These are phyloP conservation scores for Cairneyella variabilis DNA, from an alignment of 495 filamentous ascomycete genomes.

Conservation along the genomic window DNA sequence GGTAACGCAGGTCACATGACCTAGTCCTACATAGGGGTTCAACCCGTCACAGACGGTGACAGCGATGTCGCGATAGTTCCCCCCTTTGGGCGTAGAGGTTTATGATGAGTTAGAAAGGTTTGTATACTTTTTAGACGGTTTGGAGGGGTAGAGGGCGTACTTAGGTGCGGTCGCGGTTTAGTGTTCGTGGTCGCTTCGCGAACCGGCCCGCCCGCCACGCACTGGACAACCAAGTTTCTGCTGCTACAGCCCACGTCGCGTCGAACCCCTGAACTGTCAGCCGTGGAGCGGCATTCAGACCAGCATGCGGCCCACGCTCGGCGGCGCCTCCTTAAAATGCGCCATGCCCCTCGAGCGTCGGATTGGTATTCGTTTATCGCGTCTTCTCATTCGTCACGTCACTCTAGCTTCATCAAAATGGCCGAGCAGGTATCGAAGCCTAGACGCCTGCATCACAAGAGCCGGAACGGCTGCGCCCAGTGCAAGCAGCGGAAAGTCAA, in stretches of 20 bases:
- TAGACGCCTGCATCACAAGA: slow-evolving; percentile 59
- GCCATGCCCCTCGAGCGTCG: neutral
- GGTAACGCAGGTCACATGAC: too few species aligned
- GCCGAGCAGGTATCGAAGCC: slow-evolving; percentile 30
- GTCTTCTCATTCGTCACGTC: slow-evolving; percentile 2
- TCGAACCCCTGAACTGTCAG: slow-evolving; percentile 18
- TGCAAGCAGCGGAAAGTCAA: slow-evolving; percentile 63
- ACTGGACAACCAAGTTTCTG: too few species aligned
- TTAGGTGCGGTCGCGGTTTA: too few species aligned
- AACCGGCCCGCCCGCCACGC: too few species aligned
- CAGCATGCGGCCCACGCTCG: neutral
- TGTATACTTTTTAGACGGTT: too few species aligned
- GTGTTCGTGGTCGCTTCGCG: too few species aligned
- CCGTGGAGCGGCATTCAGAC: neutral
- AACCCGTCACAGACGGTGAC: too few species aligned
- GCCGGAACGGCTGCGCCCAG: slow-evolving; percentile 51
- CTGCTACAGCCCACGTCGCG: neutral
- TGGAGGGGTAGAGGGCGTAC: too few species aligned
- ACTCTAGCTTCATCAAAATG: neutral
- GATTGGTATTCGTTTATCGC: slow-evolving; percentile 4
- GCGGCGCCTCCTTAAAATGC: slow-evolving; percentile 18
- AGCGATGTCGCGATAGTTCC: too few species aligned
- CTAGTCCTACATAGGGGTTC: too few species aligned
- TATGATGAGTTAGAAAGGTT: too few species aligned
- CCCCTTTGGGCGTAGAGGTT: too few species aligned